Evolutionary conservation across 1,284 basidiomycete genomes (phyloP).

Genomic region (Termitomyces sp.): DNA sequence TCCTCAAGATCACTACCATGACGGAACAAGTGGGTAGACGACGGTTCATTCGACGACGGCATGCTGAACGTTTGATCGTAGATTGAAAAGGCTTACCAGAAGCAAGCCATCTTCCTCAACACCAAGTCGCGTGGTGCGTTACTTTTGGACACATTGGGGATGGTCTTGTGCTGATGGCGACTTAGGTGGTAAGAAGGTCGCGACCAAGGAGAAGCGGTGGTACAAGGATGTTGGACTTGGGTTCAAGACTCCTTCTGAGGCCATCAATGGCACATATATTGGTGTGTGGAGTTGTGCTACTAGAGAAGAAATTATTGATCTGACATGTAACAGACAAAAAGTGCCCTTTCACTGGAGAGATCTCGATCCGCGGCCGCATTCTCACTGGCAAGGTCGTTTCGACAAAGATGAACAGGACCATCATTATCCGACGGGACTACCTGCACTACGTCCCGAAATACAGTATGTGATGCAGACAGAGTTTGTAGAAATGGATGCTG

Average conservation of each 20-base stretch:
- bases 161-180: not conserved
- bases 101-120: constrained; percentile 98
- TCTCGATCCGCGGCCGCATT: constrained; percentile 99
- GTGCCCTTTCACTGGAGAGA: constrained; percentile 94
- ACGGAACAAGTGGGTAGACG: constrained; percentile 55
- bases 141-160: not conserved
- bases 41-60: not conserved
- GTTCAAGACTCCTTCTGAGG: constrained; percentile 95
- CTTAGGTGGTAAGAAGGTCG: constrained; percentile 80
- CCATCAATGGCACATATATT: constrained; percentile 96
- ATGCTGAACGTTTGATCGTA: constrained; percentile 27
- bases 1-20: constrained; percentile 49
- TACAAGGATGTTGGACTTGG: constrained; percentile 98
- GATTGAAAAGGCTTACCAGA: constrained; percentile 95
- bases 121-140: constrained; percentile 87
- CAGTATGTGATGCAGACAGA: constrained; percentile 48
- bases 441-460: constrained; percentile 99
- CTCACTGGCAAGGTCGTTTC: constrained; percentile 96
- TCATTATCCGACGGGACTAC: constrained; percentile 98
- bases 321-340: constrained; percentile 80
- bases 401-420: constrained; percentile 99
- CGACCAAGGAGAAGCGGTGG: constrained; percentile 96
- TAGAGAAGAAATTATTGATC: not conserved
- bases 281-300: constrained; percentile 47
- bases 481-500: constrained; percentile 10